Base-by-base conservation (phyloP, 176 grass and related monocot species). In the Carex parvula region DNA sequence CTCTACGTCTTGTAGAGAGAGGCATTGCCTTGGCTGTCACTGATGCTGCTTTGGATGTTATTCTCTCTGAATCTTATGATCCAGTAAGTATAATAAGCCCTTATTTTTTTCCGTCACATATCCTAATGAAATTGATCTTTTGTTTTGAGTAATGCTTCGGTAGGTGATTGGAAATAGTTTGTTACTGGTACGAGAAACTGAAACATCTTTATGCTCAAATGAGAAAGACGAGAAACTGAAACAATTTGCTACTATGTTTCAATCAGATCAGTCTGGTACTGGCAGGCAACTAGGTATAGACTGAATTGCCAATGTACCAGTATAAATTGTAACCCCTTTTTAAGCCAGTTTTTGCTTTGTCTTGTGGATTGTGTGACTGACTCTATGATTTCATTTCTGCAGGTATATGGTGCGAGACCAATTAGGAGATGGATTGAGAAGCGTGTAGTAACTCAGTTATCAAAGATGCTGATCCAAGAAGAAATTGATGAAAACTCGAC, bases 371-470 rank as follows among this genome's bases (percentile, higher is more conserved):
- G 9, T 30, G 32, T 56, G 13, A 7, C 73, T 77, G 50, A 56
- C 73, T 77, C n/a, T 55, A 0, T 29, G 26, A 4, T 12, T 12
- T 79, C 30, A 59, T 29, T 61, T 84, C 33, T 11, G 42, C 74
- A 91, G 91, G 88, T 97, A 1, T 94, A 89, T 33, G 91, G 91
- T 54, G 94, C 91, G 22, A 90, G 91, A 61, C 94, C 91, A 10
- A 94, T 97, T n/a, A 87, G 88, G 83, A 84, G 94, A 66, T 97
- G 94, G 91, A 88, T 97, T 60, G 94, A 94, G 90, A 97, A 92
- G 94, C 56, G 84, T 65, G 88, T 97, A 13, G 92, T 97, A 64
- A 94, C 90, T 1, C 87, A 97, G 44, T 70, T 97, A 46, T 97
- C 92, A 58, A 97, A 91, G 87, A 94, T 94, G 94, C 64, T 97